Conservation (phyloP, 73 alveolate species). For the Breviolum minutum region DNA sequence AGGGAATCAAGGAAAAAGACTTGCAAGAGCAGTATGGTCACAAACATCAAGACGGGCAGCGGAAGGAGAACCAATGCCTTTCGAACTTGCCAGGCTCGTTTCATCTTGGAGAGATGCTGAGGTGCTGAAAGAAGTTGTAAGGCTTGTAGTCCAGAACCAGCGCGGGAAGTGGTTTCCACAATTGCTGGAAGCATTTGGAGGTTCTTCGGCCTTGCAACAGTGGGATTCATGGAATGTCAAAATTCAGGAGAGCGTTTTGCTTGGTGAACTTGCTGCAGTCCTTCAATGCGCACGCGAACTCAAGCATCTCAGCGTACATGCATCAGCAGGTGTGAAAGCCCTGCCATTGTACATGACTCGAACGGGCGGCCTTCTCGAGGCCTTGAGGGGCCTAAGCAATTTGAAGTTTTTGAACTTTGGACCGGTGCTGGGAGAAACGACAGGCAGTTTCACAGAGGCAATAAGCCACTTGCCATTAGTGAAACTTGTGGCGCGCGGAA, state of each 20-base stretch:
- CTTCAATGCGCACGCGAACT: background rate
- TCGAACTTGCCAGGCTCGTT: background rate
- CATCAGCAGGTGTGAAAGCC: background rate
- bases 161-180: background rate
- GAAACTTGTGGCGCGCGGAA: background rate
- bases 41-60: too few relatives aligned
- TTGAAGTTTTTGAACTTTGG: background rate
- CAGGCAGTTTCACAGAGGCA: background rate
- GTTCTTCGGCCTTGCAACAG: background rate
- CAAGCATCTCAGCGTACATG: background rate
- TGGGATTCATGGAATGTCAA: background rate
- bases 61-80: background rate
- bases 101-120: background rate
- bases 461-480: background rate
- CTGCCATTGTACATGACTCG: background rate
- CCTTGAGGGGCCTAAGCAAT: background rate
- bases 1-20: background rate
- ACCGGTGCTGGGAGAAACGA: background rate
- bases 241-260: background rate
- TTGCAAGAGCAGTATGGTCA: background rate
- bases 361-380: background rate
- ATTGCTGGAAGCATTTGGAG: background rate
- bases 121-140: background rate
- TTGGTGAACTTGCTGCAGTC: background rate
- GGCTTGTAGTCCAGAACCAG: background rate